phyloP scores from a whole-genome alignment of 805 yeast genomes.

The Pichia heedii region DNA sequence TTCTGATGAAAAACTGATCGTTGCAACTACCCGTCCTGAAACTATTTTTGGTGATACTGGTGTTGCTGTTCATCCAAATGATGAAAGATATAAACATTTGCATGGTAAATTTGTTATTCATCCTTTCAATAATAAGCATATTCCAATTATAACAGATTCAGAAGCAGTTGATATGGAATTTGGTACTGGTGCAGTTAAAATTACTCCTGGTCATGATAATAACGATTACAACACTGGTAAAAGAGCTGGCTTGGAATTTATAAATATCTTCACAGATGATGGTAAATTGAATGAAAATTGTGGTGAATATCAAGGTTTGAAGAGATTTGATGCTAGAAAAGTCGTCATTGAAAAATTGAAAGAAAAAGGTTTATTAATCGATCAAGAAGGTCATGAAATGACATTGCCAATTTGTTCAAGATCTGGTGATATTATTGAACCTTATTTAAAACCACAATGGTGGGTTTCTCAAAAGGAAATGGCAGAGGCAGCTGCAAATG shows the following conservation, averaged over 20 bases:
- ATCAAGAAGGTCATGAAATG: constrained; percentile 93
- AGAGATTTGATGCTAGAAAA: constrained; percentile 89
- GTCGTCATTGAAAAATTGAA: constrained; percentile 74
- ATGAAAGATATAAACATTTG: constrained; percentile 82
- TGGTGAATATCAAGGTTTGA: constrained; percentile 88
- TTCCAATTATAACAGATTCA: constrained; percentile 83
- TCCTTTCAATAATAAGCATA: constrained; percentile 76
- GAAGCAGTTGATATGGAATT: constrained; percentile 99
- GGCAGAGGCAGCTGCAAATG: constrained; percentile 82
- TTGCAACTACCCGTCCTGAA: constrained; percentile 99
- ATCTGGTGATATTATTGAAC: constrained; percentile 96
- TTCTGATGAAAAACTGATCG: constrained; percentile 77
- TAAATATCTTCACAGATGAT: constrained; percentile 87
- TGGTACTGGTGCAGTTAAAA: constrained; percentile 99
- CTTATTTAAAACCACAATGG: constrained; percentile 97
- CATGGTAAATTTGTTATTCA: constrained; percentile 90
- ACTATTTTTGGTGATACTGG: constrained; percentile 97
- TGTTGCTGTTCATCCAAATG: constrained; percentile 96
- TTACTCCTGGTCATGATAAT: constrained; percentile 96
- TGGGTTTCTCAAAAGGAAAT: constrained; percentile 89
- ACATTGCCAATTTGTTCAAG: constrained; percentile 88
- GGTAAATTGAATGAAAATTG: constrained; percentile 86
- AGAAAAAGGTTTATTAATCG: constrained; percentile 65
- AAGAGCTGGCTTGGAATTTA: constrained; percentile 79
- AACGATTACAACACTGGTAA: constrained; percentile 97